phyloP scores from a whole-genome alignment of 106 monocot genomes.

The Acorus calamus region DNA sequence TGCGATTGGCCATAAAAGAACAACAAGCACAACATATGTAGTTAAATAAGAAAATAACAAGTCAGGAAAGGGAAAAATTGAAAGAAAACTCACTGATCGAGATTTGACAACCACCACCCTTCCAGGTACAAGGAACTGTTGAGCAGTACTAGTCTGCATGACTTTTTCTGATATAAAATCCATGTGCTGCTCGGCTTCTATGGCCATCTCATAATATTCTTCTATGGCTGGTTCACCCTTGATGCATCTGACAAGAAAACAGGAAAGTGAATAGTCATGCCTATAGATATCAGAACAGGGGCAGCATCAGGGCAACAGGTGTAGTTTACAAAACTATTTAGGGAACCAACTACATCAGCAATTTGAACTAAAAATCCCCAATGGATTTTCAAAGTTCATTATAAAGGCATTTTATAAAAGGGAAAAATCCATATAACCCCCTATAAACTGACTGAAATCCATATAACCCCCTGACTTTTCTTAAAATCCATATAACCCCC shows the following conservation, averaged over 20 bases:
- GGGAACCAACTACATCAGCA: too few species aligned
- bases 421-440: too few species aligned
- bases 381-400: too few species aligned
- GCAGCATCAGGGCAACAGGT: too few species aligned
- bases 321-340: too few species aligned
- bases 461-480: too few species aligned
- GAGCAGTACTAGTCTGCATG: slow-evolving; percentile 51
- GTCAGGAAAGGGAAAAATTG: neutral
- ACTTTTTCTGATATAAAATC: slow-evolving; percentile 50
- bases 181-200: slow-evolving; percentile 53
- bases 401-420: too few species aligned
- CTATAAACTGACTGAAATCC: too few species aligned
- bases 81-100: slow-evolving; percentile 36
- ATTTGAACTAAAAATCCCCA: too few species aligned
- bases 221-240: slow-evolving; percentile 97
- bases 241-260: slow-evolving; percentile 54
- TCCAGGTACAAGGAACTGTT: slow-evolving; percentile 75
- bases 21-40: neutral
- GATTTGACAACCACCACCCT: slow-evolving; percentile 76
- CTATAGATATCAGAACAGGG: neutral
- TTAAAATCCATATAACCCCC: too few species aligned
- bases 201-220: slow-evolving; percentile 66
- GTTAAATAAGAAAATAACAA: neutral
- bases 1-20: too few species aligned
- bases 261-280: neutral